Conservation (phyloP, 2,329 filamentous ascomycete species). For the Phyllosticta capitalensis region DNA sequence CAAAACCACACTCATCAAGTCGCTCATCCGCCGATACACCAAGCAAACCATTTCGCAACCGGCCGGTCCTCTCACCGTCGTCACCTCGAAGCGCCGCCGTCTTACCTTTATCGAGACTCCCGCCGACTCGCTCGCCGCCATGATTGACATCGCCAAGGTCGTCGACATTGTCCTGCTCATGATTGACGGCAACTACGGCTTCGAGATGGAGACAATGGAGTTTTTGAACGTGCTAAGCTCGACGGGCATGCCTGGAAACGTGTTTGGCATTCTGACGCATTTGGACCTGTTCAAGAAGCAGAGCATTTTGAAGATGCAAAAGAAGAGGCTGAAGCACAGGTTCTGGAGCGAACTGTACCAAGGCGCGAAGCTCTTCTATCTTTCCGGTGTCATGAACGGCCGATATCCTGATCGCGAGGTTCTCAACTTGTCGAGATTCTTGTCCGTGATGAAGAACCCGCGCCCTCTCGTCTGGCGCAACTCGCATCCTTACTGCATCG, state of each 20-base stretch:
- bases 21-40: constrained; percentile 83
- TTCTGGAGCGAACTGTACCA: constrained; percentile 97
- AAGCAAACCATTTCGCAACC: constrained; percentile 90
- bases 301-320: constrained; percentile 81
- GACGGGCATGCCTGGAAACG: constrained; percentile 96
- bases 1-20: constrained; percentile 93
- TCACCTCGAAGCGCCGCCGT: constrained; percentile 90
- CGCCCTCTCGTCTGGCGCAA: constrained; percentile 95
- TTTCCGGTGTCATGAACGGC: constrained; percentile 93
- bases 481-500: constrained; percentile 84
- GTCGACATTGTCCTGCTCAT: constrained; percentile 94
- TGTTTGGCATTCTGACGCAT: constrained; percentile 94
- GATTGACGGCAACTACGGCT: constrained; percentile 98
- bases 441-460: constrained; percentile 99
- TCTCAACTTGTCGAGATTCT: constrained; percentile 87
- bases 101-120: constrained; percentile 95
- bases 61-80: constrained; percentile 85
- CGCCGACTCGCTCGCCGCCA: constrained; percentile 83
- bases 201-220: constrained; percentile 99
- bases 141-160: constrained; percentile 96
- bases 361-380: constrained; percentile 92
- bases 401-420: constrained; percentile 94
- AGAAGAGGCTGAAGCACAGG: constrained; percentile 90
- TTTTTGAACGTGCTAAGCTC: constrained; percentile 90
- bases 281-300: constrained; percentile 92